Conservation (phyloP, 2,329 filamentous ascomycete species). For the Aspergillus oerlinghausenensis region DNA sequence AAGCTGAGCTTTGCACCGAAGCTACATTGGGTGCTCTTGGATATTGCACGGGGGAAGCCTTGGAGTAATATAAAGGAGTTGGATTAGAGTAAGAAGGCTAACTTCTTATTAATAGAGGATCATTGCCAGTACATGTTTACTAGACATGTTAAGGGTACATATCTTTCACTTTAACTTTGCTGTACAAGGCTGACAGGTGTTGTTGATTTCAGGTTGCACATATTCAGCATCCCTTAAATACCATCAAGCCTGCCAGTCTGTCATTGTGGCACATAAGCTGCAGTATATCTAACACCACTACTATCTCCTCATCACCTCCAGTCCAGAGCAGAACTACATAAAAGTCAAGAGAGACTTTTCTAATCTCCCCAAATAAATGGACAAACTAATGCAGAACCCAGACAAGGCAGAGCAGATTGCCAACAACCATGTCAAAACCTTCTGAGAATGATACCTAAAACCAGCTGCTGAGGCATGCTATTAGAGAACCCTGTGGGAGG, state of each 20-base stretch:
- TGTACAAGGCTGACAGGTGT: too few species aligned
- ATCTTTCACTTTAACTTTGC: too few species aligned
- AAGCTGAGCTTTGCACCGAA: conserved; percentile 32
- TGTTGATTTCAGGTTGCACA: conserved; percentile 17
- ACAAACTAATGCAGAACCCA: conserved; percentile 34
- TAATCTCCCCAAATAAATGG: conserved; percentile 42
- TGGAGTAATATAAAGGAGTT: conserved; percentile 42
- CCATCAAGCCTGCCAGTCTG: conserved; percentile 44
- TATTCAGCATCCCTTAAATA: conserved; percentile 49
- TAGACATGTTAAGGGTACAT: conserved; percentile 44
- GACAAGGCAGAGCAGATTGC: conserved; percentile 42
- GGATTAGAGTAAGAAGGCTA: conserved; percentile 36
- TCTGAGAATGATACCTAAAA: conserved; percentile 47
- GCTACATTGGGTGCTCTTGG: conserved; percentile 30
- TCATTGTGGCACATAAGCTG: conserved; percentile 44
- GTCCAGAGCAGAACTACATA: conserved; percentile 45
- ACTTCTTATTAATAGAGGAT: conserved; percentile 47
- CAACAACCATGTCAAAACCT: conserved; percentile 40
- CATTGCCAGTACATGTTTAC: conserved; percentile 52
- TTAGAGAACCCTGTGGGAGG: conserved; percentile 35
- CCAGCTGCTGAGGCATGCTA: conserved; percentile 49
- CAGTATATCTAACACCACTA: conserved; percentile 46
- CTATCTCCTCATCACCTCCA: conserved; percentile 39
- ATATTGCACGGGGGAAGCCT: conserved; percentile 27
- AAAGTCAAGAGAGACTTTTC: conserved; percentile 50